Base-by-base conservation (phyloP, 208 protist genomes). In the Leishmania tropica region DNA sequence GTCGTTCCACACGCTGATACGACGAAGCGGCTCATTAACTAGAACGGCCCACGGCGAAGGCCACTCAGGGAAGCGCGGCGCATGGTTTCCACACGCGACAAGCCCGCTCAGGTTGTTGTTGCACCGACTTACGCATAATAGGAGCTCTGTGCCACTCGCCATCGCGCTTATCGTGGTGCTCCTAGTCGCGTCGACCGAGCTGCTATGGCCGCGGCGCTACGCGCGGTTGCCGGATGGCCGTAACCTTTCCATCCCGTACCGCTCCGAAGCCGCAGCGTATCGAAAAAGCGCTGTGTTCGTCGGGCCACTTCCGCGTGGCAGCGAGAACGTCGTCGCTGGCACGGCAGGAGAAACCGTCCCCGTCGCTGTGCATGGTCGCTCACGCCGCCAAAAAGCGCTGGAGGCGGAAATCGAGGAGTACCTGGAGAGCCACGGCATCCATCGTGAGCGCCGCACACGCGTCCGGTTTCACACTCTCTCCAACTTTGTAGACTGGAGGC, bases 401-500 rank as follows among this genome's bases (percentile, higher is more conserved):
- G 79, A 83, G 75, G 67, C 75, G 3, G 79, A 83, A 53, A 47
- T 85, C 51, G 76, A 85, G 6, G 48, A 31, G 3, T 81, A 81
- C 64, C 77, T 85, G 40, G 51, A 17, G 47, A 58, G 35, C 8
- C 2, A 62, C 19, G 77, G 77, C 42, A 37, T 85, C 48, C 60
- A 42, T 15, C 53, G n/a, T 8, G 73, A 83, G 13, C 78, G 83
- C 37, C 79, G 45, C 2, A 19, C 68, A 13, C 83, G 79, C 35
- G 68, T 80, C 0, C 78, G 78, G 65, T 83, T 87, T 53, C 84
- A 77, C 7, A 75, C 81, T 28, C 42, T 81, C 40, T 85, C 82
- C 5, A 88, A 81, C 75, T 54, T 48, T 15, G 75, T 88, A 11
- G 75, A 83, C 19, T 82, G 79, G 76, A 83, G 70, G 47, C 71